Percentiles rank a stretch among this genome's conserved stretches.
Evolutionary conservation across 345 rosid genomes (phyloP).

Genomic region (Abelmoschus esculentus): DNA sequence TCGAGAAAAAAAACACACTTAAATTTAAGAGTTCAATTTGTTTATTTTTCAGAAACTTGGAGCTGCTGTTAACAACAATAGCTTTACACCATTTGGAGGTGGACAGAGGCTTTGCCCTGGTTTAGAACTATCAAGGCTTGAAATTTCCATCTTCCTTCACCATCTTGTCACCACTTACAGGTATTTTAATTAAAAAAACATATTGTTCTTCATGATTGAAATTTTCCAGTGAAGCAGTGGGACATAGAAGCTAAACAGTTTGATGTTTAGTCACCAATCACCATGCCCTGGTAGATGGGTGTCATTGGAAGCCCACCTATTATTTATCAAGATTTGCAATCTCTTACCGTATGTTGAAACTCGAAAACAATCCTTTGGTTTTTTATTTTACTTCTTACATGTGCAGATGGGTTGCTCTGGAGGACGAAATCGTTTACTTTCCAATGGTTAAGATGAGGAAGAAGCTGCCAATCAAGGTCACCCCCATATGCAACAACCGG

Average conservation of each 20-base stretch:
- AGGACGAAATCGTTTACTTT: constrained; percentile 53
- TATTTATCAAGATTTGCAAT: not conserved
- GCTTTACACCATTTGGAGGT: constrained; percentile 34
- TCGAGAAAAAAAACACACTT: not conserved
- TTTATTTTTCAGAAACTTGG: constrained; percentile 46
- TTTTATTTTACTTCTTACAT: not conserved
- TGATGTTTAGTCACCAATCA: not conserved
- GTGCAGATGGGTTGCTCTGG: constrained; percentile 57
- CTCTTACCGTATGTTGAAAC: not conserved
- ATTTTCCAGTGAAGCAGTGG: not conserved
- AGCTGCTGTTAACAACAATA: constrained; percentile 39
- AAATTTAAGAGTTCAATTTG: not conserved
- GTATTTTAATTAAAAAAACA: constrained; percentile 16
- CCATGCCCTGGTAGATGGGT: constrained; percentile 1
- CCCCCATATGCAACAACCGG: constrained; percentile 19
- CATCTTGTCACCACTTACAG: constrained; percentile 68
- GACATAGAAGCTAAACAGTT: not conserved
- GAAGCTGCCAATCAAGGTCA: constrained; percentile 50
- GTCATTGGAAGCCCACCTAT: constrained; percentile 3
- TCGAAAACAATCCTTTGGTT: no score
- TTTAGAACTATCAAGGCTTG: constrained; percentile 83
- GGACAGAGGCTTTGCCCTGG: no score
- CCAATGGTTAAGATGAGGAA: constrained; percentile 67
- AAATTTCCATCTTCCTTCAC: constrained; percentile 86
- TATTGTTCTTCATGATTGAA: not conserved